These are phyloP conservation scores for Microdochium paspali DNA, from an alignment of 2,329 filamentous ascomycete genomes.

Conservation along the genomic window DNA sequence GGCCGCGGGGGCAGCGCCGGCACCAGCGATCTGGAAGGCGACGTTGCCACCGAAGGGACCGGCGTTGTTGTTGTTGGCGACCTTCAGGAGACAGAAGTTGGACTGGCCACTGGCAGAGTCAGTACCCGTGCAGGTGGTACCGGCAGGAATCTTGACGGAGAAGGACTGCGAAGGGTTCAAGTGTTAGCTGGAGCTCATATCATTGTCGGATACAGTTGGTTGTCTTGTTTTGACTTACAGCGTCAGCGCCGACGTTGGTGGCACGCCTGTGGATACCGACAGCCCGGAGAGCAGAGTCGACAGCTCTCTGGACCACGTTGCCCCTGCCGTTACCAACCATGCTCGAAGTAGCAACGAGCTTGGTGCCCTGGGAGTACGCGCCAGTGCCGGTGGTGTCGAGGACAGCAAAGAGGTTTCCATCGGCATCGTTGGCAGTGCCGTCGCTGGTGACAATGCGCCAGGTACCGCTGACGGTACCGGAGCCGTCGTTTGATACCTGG, in stretches of 20 bases:
- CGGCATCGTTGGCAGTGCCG: conserved; percentile 4
- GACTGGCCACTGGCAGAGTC: conserved; percentile 2
- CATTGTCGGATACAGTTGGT: background rate
- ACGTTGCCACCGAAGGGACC: conserved; percentile 10
- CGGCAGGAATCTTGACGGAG: conserved; percentile 8
- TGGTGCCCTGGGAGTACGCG: conserved; percentile 6
- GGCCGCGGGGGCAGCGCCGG: background rate
- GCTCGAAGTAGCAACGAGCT: conserved; percentile 6
- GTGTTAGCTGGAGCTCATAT: background rate
- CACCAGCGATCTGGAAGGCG: conserved; percentile 10
- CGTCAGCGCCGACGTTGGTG: conserved; percentile 9
- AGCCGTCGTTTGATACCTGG: conserved; percentile 6
- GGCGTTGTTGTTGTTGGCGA: conserved; percentile 9
- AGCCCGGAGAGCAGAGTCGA: conserved; percentile 4
- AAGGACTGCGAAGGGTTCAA: conserved; percentile 1
- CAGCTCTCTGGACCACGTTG: background rate
- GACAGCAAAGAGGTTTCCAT: conserved; percentile 7
- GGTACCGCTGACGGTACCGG: conserved; percentile 8
- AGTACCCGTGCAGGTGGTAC: conserved; percentile 8
- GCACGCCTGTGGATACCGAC: conserved; percentile 8
- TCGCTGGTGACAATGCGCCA: conserved; percentile 12
- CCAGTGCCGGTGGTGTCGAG: conserved; percentile 10
- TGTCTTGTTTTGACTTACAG: background rate
- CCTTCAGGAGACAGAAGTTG: conserved; percentile 11
- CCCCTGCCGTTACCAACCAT: conserved; percentile 2